phyloP scores from a whole-genome alignment of 2,329 filamentous ascomycete genomes.

The Pseudophaeomoniella oleicola region DNA sequence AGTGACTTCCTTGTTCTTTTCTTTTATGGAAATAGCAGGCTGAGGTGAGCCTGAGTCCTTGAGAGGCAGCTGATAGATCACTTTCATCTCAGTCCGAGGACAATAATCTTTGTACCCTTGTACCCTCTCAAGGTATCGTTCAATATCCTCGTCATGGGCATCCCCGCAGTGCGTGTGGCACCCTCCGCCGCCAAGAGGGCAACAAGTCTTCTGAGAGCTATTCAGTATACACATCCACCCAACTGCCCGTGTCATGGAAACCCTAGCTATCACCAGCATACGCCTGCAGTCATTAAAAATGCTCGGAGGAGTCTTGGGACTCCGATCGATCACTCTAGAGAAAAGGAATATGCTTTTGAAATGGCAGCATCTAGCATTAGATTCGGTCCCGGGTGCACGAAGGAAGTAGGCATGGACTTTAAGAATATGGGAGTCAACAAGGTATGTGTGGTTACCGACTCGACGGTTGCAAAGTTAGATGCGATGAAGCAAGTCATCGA shows the following conservation, averaged over 20 bases:
- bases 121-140: too few relatives aligned
- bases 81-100: too few relatives aligned
- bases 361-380: constrained; percentile 93
- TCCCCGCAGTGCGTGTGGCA: constrained; percentile 27
- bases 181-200: constrained; percentile 31
- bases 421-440: constrained; percentile 76
- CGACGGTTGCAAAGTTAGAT: constrained; percentile 64
- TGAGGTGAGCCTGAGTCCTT: too few relatives aligned
- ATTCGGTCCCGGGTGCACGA: constrained; percentile 83
- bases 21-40: too few relatives aligned
- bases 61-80: too few relatives aligned
- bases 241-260: constrained; percentile 89
- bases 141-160: constrained; percentile 20
- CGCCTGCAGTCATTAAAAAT: constrained; percentile 34
- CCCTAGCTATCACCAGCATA: constrained; percentile 57
- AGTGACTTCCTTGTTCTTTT: too few relatives aligned
- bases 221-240: constrained; percentile 79
- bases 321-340: constrained; percentile 52
- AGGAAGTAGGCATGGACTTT: constrained; percentile 96
- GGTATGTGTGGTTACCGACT: constrained; percentile 85
- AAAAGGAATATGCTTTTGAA: constrained; percentile 97
- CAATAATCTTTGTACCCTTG: too few relatives aligned
- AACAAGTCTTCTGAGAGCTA: constrained; percentile 59
- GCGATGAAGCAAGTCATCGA: constrained; percentile 84
- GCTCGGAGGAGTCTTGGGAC: constrained; percentile 55